A percentile compares a stretch with the other conserved stretches of the same genome.
phyloP scores from a whole-genome alignment of 2,329 filamentous ascomycete genomes.

The Alternaria angustiovoidea region DNA sequence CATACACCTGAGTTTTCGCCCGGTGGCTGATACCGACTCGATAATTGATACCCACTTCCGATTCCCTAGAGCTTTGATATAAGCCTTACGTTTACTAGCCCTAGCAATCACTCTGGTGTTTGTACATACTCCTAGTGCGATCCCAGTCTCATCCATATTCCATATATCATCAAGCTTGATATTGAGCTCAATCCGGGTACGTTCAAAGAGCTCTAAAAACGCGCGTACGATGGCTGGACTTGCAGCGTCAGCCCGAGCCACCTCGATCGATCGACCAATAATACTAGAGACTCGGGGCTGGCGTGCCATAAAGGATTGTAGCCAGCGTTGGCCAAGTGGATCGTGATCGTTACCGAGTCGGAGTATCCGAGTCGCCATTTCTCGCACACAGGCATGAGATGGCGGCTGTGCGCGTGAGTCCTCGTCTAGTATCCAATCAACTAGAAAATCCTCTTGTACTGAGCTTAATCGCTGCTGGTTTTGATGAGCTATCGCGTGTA shows the following conservation, averaged over 20 bases:
- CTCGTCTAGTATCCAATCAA: not conserved
- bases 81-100: too few species aligned
- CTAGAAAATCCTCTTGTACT: not conserved
- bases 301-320: not conserved
- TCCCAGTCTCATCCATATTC: too few species aligned
- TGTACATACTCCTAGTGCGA: too few species aligned
- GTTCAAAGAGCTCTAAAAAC: too few species aligned
- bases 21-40: too few species aligned
- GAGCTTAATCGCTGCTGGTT: not conserved
- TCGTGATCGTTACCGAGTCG: not conserved
- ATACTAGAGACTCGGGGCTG: not conserved
- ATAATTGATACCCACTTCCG: too few species aligned
- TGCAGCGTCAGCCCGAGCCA: not conserved
- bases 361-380: not conserved
- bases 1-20: too few species aligned
- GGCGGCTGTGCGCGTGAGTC: not conserved
- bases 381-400: not conserved
- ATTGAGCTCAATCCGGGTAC: too few species aligned
- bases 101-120: too few species aligned
- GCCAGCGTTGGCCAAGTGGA: not conserved
- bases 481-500: not conserved
- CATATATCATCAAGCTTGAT: too few species aligned
- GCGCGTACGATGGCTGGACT: too few species aligned
- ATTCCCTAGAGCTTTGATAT: too few species aligned
- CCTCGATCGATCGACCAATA: not conserved